phyloP scores from a whole-genome alignment of 192 early-diverging fungal genomes.

The Podila verticillata region DNA sequence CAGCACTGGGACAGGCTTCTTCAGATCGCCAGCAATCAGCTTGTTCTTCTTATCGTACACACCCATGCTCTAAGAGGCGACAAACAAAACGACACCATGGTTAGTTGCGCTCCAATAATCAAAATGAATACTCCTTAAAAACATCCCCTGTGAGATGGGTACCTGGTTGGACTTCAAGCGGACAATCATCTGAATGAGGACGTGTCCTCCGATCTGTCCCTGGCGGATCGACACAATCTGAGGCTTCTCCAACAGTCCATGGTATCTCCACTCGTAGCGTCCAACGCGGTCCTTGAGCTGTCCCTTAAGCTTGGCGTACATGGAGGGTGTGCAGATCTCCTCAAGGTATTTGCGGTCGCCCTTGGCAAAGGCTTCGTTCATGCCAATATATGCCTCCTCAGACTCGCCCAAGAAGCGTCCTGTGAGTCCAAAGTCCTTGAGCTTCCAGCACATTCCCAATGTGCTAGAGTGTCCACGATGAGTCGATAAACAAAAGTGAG shows the following conservation, averaged over 20 bases:
- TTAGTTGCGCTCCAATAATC: background rate
- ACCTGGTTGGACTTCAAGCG: constrained; percentile 74
- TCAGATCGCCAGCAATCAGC: constrained; percentile 55
- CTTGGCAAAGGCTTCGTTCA: constrained; percentile 77
- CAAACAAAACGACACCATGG: background rate
- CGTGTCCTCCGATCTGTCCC: constrained; percentile 57
- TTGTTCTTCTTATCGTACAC: constrained; percentile 61
- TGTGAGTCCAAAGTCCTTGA: constrained; percentile 65
- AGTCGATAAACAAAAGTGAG: too few relatives aligned
- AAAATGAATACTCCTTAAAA: background rate
- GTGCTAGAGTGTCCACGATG: constrained; percentile 21
- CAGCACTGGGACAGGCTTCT: constrained; percentile 64
- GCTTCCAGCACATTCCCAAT: constrained; percentile 60
- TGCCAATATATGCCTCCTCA: constrained; percentile 67
- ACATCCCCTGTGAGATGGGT: background rate
- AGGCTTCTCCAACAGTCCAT: constrained; percentile 61
- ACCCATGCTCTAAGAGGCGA: constrained; percentile 54
- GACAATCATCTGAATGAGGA: constrained; percentile 71
- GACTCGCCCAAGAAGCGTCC: constrained; percentile 64
- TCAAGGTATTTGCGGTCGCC: constrained; percentile 66
- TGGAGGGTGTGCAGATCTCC: constrained; percentile 66
- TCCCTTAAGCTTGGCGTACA: constrained; percentile 69
- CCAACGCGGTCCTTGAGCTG: constrained; percentile 66
- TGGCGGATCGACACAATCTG: constrained; percentile 69
- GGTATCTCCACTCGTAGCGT: constrained; percentile 69